phyloP scores from a whole-genome alignment of 176 grass and related monocot species.

The bread wheat (Triticum aestivum) region IWGSC_CS_RefSeq_v2.1 NC_057808.1:543186825-543187324 shows the following conservation, averaged over 20 bases:
- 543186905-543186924: not conserved
- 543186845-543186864: slow-evolving; percentile 28
- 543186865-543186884: slow-evolving; percentile 16
- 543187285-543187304: not conserved
- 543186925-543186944: not conserved
- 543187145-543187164: not conserved
- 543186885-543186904: slow-evolving; percentile 20
- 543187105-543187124: not conserved
- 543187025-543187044: not conserved
- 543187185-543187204: not conserved
- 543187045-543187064: not conserved
- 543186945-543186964: not conserved
- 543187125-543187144: not conserved
- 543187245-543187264: not conserved
- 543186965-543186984: not conserved
- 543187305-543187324: not conserved
- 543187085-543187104: not conserved
- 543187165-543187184: not conserved
- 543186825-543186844: slow-evolving; percentile 2
- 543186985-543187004: not conserved
- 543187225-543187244: not conserved
- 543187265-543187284: not conserved
- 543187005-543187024: no score
- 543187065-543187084: not conserved
- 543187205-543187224: not conserved